These are phyloP conservation scores for Wickerhamomyces subpelliculosus DNA, from an alignment of 805 yeast species.

Conservation along the genomic window DNA sequence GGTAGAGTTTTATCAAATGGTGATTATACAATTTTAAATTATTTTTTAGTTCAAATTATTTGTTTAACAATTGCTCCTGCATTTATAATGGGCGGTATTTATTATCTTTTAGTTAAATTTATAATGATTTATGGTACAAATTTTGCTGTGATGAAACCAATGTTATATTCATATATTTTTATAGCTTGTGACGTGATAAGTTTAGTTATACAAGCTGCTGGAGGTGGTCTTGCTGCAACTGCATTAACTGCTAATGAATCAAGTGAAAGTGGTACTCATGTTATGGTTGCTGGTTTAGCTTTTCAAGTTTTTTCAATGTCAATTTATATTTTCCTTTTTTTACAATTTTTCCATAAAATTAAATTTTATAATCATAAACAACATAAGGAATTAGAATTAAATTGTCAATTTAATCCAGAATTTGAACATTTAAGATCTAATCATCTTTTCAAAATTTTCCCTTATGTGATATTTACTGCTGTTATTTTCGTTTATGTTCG, in stretches of 20 bases:
- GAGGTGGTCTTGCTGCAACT: constrained; percentile 66
- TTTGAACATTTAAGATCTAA: constrained; percentile 30
- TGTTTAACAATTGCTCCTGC: constrained; percentile 76
- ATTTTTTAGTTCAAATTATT: constrained; percentile 58
- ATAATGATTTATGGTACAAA: constrained; percentile 52
- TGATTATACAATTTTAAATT: constrained; percentile 26
- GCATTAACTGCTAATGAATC: constrained; percentile 27
- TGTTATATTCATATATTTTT: constrained; percentile 57
- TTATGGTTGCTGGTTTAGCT: constrained; percentile 75
- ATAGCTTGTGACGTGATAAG: constrained; percentile 60
- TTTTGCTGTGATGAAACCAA: constrained; percentile 47
- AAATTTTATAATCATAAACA: constrained; percentile 22
- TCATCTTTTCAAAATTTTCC: constrained; percentile 33
- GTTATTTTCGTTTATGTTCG: constrained; percentile 54
- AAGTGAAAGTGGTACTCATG: constrained; percentile 44
- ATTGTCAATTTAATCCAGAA: constrained; percentile 29
- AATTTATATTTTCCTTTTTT: constrained; percentile 46
- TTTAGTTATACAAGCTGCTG: constrained; percentile 61
- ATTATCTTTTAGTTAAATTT: constrained; percentile 62
- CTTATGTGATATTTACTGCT: constrained; percentile 38
- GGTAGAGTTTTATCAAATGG: constrained; percentile 46
- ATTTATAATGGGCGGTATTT: constrained; percentile 78
- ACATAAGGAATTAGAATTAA: constrained; percentile 22
- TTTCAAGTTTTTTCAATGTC: constrained; percentile 70
- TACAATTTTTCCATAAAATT: constrained; percentile 37